phyloP scores from a whole-genome alignment of 495 filamentous ascomycete species.

The Daldinia concentrica region DNA sequence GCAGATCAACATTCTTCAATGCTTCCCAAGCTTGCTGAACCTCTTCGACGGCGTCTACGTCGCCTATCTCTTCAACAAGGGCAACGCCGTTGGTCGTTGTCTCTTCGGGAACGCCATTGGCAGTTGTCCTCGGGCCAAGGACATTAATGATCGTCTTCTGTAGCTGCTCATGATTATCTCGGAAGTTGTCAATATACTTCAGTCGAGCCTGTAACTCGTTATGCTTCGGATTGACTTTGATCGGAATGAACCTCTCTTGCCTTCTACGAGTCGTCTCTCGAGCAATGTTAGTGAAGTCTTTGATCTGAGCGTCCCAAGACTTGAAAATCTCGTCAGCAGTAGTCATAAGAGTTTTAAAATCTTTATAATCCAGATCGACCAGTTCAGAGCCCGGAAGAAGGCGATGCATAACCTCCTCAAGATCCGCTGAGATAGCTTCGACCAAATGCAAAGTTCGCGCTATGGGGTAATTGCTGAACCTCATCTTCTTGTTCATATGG shows the following conservation, averaged over 20 bases:
- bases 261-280: slow-evolving; percentile 89
- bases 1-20: slow-evolving; percentile 90
- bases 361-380: slow-evolving; percentile 89
- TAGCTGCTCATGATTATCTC: slow-evolving; percentile 95
- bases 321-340: slow-evolving; percentile 85
- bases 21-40: slow-evolving; percentile 93
- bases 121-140: slow-evolving; percentile 73
- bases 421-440: slow-evolving; percentile 94
- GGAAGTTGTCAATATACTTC: slow-evolving; percentile 92
- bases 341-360: slow-evolving; percentile 86
- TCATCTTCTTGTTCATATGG: slow-evolving; percentile 96
- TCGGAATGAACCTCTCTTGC: slow-evolving; percentile 97
- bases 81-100: slow-evolving; percentile 68
- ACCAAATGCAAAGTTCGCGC: slow-evolving; percentile 91
- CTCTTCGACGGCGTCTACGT: slow-evolving; percentile 98
- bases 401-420: slow-evolving; percentile 84
- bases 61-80: slow-evolving; percentile 91
- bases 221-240: slow-evolving; percentile 90
- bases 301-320: slow-evolving; percentile 93
- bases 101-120: slow-evolving; percentile 60
- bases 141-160: slow-evolving; percentile 96
- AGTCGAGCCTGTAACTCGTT: slow-evolving; percentile 85
- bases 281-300: slow-evolving; percentile 97
- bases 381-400: slow-evolving; percentile 86
- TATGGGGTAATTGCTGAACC: slow-evolving; percentile 93